A percentile compares a stretch with the other conserved stretches of the same genome.
Evolutionary conservation across 352 stramenopile species (phyloP).

Genomic region (Halophytophthora polymorphica): DNA sequence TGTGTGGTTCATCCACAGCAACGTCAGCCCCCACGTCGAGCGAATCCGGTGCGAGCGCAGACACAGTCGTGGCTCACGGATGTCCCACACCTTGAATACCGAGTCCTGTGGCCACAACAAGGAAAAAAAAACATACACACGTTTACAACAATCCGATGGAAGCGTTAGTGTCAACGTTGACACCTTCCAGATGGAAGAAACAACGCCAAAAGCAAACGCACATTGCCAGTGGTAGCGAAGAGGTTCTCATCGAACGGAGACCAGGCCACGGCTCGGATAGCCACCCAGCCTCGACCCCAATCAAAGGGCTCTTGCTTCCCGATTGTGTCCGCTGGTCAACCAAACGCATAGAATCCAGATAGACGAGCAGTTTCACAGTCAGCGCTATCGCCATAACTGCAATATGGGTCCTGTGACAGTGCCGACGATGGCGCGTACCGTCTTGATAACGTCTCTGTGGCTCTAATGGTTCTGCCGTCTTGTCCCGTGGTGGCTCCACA

Average conservation of each 20-base stretch:
- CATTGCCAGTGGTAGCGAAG: conserved; percentile 86
- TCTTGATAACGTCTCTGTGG: conserved; percentile 80
- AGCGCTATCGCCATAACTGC: conserved; percentile 9
- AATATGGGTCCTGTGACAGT: not conserved
- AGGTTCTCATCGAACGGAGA: conserved; percentile 80
- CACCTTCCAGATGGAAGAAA: not conserved
- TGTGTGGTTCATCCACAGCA: conserved; percentile 79
- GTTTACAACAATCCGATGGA: not conserved
- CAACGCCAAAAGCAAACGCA: conserved; percentile 17
- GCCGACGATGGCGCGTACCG: conserved; percentile 26
- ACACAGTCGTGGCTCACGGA: conserved; percentile 74
- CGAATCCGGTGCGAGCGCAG: conserved; percentile 78
- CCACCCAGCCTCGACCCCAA: conserved; percentile 82
- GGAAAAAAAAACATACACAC: not conserved
- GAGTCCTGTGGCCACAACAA: conserved; percentile 47
- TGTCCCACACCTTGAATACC: conserved; percentile 82
- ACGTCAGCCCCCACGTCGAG: conserved; percentile 71
- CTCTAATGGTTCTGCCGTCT: conserved; percentile 35
- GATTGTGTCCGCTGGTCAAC: conserved; percentile 60
- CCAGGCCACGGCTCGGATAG: conserved; percentile 73
- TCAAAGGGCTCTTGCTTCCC: conserved; percentile 82
- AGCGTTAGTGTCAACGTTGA: not conserved
- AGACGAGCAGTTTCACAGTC: not conserved
- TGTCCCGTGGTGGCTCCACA: not conserved
- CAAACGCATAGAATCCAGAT: too few species aligned